A percentile compares a stretch with the other conserved stretches of the same genome.
phyloP scores from a whole-genome alignment of 2,329 filamentous ascomycete species.

The Alternaria arborescens region DNA sequence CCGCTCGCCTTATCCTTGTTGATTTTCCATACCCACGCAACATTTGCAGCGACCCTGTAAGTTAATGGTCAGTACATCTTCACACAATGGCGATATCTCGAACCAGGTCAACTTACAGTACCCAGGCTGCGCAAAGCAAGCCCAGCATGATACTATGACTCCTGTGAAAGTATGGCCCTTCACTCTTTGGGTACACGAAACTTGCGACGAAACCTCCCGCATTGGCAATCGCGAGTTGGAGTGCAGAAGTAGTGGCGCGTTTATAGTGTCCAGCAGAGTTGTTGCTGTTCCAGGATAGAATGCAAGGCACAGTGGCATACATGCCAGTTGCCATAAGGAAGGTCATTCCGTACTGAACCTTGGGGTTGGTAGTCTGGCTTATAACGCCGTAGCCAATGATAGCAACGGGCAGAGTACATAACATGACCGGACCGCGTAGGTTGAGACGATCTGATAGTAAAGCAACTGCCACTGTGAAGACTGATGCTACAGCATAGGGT shows the following conservation, averaged over 20 bases:
- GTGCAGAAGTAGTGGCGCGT: conserved; percentile 69
- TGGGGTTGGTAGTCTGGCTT: conserved; percentile 61
- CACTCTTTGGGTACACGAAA: conserved; percentile 67
- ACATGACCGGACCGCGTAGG: conserved; percentile 68
- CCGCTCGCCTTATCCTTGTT: conserved; percentile 69
- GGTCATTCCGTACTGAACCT: conserved; percentile 70
- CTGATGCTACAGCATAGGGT: conserved; percentile 68
- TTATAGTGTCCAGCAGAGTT: conserved; percentile 76
- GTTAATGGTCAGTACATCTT: not conserved
- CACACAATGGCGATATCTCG: not conserved
- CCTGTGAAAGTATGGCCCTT: conserved; percentile 66
- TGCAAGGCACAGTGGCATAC: conserved; percentile 69
- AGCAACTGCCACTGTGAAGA: conserved; percentile 62
- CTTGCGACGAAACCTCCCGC: conserved; percentile 72
- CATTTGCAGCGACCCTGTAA: conserved; percentile 65
- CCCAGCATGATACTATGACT: conserved; percentile 70
- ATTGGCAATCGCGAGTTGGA: conserved; percentile 73
- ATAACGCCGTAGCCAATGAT: conserved; percentile 73
- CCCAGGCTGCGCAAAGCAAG: conserved; percentile 69
- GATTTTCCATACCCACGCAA: conserved; percentile 69
- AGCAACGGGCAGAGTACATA: conserved; percentile 68
- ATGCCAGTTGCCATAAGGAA: conserved; percentile 73
- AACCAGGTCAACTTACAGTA: conserved; percentile 61
- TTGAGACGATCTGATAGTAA: conserved; percentile 68
- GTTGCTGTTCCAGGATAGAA: conserved; percentile 72